phyloP scores from a whole-genome alignment of 176 grass and related monocot species.

The Cenchrus purpureus region DNA sequence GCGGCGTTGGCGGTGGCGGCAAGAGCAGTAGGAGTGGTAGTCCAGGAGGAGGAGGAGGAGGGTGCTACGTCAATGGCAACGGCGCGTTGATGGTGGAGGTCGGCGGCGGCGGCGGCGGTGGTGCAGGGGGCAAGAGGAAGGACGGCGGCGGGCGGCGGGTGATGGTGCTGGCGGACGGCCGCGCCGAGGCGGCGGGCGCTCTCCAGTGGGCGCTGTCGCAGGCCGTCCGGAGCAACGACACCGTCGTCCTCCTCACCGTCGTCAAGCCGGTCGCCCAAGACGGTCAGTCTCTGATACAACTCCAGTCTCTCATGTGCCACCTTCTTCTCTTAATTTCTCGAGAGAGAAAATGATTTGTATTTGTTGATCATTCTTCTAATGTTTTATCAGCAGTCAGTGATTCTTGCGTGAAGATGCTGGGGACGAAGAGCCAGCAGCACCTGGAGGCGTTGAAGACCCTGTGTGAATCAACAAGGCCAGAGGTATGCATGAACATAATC shows the following conservation, averaged over 20 bases:
- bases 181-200: conserved; percentile 47
- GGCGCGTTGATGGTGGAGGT: neutral
- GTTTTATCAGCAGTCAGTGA: neutral
- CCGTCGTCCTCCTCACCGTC: conserved; percentile 57
- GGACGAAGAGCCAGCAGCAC: conserved; percentile 29
- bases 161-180: conserved; percentile 49
- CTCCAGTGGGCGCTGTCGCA: conserved; percentile 68
- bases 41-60: neutral
- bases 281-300: neutral
- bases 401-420: conserved; percentile 37
- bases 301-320: neutral
- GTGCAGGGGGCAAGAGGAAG: neutral
- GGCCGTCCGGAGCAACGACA: conserved; percentile 57
- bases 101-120: neutral
- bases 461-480: conserved; percentile 59
- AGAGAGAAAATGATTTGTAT: neutral
- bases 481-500: conserved; percentile 32
- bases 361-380: neutral
- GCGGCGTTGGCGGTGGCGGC: neutral
- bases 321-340: neutral
- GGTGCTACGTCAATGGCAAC: conserved; percentile 5
- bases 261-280: conserved; percentile 28
- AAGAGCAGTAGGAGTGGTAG: neutral
- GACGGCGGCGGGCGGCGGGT: conserved; percentile 27
- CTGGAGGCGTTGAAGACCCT: conserved; percentile 51